phyloP scores from a whole-genome alignment of 257 asterid genomes.

The Solanum microdontum region DNA sequence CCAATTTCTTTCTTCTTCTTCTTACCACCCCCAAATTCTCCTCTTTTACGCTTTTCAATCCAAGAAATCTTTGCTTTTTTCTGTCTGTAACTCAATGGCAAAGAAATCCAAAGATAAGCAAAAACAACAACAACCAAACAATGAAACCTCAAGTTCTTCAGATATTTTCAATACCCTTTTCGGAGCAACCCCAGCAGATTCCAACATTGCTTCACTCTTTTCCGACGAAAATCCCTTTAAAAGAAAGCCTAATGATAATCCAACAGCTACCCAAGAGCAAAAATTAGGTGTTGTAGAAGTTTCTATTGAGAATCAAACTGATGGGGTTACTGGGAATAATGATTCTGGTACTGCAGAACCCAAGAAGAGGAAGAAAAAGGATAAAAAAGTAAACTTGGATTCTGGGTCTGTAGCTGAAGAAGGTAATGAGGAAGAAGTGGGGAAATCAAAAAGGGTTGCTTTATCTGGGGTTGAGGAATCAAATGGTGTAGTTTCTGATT shows the following conservation, averaged over 20 bases:
- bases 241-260: constrained; percentile 28
- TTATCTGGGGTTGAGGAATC: background rate
- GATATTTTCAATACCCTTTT: constrained; percentile 46
- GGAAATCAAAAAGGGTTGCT: background rate
- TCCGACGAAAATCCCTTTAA: constrained; percentile 71
- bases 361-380: constrained; percentile 29
- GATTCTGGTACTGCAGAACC: constrained; percentile 16
- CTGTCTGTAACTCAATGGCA: constrained; percentile 24
- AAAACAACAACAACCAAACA: background rate
- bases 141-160: constrained; percentile 22
- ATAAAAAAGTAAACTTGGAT: constrained; percentile 13
- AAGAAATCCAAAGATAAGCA: constrained; percentile 37
- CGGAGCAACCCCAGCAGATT: constrained; percentile 32
- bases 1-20: background rate
- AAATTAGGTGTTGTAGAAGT: background rate
- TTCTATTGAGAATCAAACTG: background rate
- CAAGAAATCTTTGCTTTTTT: background rate
- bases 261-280: constrained; percentile 4
- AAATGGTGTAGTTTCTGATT: constrained; percentile 3
- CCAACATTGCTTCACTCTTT: constrained; percentile 35
- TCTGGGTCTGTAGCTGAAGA: background rate
- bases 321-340: constrained; percentile 7
- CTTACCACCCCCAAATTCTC: background rate
- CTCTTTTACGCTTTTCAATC: background rate
- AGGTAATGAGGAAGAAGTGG: background rate